phyloP scores from a whole-genome alignment of 228 moss, liverwort and hornwort species.

The Sphagnum fallax region DNA sequence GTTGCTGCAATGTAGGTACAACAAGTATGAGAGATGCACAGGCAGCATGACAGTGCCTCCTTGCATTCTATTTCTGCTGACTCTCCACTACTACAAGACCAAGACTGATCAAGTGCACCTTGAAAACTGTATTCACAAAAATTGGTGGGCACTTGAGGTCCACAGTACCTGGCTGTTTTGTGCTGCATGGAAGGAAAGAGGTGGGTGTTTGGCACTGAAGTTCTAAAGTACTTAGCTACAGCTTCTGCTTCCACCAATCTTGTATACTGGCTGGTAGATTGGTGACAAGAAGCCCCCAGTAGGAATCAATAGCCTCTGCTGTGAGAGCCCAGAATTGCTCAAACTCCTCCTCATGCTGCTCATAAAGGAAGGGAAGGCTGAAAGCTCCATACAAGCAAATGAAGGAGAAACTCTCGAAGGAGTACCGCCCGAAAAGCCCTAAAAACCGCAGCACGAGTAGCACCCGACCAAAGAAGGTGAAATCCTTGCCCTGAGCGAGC shows the following conservation, averaged over 20 bases:
- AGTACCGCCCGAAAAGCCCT: slow-evolving; percentile 66
- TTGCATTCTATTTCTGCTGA: no score
- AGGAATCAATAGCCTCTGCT: slow-evolving; percentile 34
- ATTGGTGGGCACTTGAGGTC: no score
- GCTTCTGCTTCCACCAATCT: slow-evolving; percentile 26
- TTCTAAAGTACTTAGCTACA: no score
- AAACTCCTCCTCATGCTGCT: slow-evolving; percentile 80
- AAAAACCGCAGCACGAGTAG: slow-evolving; percentile 34
- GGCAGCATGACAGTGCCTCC: no score
- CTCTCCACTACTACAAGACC: no score
- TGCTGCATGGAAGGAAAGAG: no score
- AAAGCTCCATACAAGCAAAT: slow-evolving; percentile 49
- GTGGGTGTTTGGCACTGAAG: no score
- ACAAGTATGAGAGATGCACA: no score
- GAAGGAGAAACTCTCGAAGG: slow-evolving; percentile 41
- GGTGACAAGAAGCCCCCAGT: slow-evolving; percentile 42
- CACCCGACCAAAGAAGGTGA: slow-evolving; percentile 51
- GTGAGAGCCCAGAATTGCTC: slow-evolving; percentile 48
- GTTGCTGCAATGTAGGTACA: no score
- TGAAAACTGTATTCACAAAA: no score
- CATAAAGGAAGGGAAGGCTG: slow-evolving; percentile 56
- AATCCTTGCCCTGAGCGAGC: slow-evolving; percentile 34
- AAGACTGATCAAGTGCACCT: no score
- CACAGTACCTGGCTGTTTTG: no score
- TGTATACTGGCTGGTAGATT: slow-evolving; percentile 55